Evolutionary conservation across 257 asterid genomes (phyloP), one percentile per base, ranked within the genome.

Genomic region (Solanum infundibuliforme): DNA sequence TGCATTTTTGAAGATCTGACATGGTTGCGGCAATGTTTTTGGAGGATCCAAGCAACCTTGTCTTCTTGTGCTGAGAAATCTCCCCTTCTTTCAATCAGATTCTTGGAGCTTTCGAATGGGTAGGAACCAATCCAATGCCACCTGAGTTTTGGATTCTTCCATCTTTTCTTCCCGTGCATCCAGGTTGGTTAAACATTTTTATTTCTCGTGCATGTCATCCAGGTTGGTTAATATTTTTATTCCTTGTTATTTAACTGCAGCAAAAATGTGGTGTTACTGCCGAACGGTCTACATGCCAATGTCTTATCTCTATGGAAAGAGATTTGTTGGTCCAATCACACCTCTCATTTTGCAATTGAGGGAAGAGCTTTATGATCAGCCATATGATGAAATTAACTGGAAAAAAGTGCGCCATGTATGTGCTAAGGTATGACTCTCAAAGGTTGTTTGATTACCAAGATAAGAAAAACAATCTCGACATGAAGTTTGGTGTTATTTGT

Each of bases 261-360:
- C 95, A 32, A 94, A 94, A 55, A 93, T 93, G 98, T 94, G 95
- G 96, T 94, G 98, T 92, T 93, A 93, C 89, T 89, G 93, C 34
- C 93, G 98, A 76, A 92, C 91, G 94, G 95, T 93, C 39, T 93
- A 93, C 94, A 93, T 94, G 98, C 98, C 98, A 55, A 93, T 94
- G 98, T 94, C 98, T 3, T 94, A 94, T 88, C 87, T 94, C 71
- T 93, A 94, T 66, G 98, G 98, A 21, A 94, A 93, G 92, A 93
- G 94, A 86, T 94, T 94, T 73, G 94, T 93, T 2, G 98, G 96
- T 29, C 95, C 96, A 4, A 90, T 93, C 71, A 94, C 96, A 52
- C 95, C 95, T 35, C 93, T 94, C 7, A 90, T 94, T 83, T 55
- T 92, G 87, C 90, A 94, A n/a, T 27, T 94, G 55, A 91, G 98